phyloP scores from a whole-genome alignment of 2,329 filamentous ascomycete genomes.

The Xylariaceae sp. region DNA sequence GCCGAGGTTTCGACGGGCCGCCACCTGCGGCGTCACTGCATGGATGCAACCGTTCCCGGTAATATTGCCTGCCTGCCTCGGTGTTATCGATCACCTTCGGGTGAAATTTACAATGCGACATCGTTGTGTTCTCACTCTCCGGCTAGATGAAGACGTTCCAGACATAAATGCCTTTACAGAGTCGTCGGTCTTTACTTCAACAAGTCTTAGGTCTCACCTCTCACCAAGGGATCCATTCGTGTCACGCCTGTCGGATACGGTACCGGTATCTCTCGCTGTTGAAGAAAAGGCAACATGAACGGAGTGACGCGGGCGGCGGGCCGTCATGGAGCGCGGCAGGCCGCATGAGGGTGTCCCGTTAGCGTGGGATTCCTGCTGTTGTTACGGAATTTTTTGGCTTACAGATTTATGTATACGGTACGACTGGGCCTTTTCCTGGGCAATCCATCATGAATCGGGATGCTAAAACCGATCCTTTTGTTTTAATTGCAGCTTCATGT shows the following conservation, averaged over 20 bases:
- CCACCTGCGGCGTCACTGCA: not conserved
- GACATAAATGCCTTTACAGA: not conserved
- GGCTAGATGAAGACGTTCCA: not conserved
- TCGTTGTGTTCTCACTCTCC: not conserved
- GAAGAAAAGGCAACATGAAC: not conserved
- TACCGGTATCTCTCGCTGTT: too few relatives aligned
- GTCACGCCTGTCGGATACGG: too few relatives aligned
- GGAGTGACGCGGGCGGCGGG: not conserved
- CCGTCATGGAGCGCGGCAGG: not conserved
- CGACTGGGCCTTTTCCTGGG: too few relatives aligned
- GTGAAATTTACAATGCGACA: not conserved
- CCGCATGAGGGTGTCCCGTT: not conserved
- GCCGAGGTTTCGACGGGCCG: not conserved
- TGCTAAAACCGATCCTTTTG: not conserved
- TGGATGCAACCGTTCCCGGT: too few relatives aligned
- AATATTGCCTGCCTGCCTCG: too few relatives aligned
- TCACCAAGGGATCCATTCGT: too few relatives aligned
- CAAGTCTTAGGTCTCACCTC: too few relatives aligned
- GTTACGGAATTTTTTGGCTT: too few relatives aligned
- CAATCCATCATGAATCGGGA: not conserved
- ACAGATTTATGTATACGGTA: too few relatives aligned
- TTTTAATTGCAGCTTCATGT: not conserved
- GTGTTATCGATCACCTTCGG: not conserved
- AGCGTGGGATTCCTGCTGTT: too few relatives aligned
- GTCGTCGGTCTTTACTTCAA: too few relatives aligned